Percentiles rank a stretch among this genome's conserved stretches.
These are phyloP conservation scores for Mariannaea elegans DNA, from an alignment of 2,329 filamentous ascomycete genomes.

Conservation along the genomic window DNA sequence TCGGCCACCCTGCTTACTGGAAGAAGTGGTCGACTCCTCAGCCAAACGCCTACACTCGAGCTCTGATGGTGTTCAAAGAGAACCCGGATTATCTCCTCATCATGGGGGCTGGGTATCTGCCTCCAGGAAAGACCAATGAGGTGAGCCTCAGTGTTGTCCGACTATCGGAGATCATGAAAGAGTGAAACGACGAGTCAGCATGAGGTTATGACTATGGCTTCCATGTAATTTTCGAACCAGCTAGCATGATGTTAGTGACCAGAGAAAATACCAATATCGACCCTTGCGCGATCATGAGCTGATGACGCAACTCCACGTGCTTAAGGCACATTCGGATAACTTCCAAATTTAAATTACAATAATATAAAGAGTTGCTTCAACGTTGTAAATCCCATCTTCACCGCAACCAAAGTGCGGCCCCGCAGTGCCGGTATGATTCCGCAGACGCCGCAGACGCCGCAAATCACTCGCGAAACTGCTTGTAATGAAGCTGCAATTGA, in stretches of 20 bases:
- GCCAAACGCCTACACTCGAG: constrained; percentile 49
- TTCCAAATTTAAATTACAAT: too few relatives aligned
- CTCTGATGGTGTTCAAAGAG: constrained; percentile 47
- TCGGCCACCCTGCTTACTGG: constrained; percentile 50
- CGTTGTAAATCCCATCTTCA: too few relatives aligned
- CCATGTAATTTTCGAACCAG: neutral
- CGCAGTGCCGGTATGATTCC: constrained; percentile 1
- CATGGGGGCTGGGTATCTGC: constrained; percentile 55
- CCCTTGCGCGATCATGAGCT: too few relatives aligned
- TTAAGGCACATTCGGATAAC: too few relatives aligned
- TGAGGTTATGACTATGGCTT: neutral
- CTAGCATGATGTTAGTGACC: too few relatives aligned
- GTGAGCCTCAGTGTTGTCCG: constrained; percentile 49
- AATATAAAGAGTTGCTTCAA: too few relatives aligned
- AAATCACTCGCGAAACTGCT: neutral
- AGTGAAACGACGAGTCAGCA: constrained; percentile 4
- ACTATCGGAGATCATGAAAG: constrained; percentile 40
- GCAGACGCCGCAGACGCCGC: constrained; percentile 12
- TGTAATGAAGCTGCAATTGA: neutral
- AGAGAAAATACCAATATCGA: too few relatives aligned
- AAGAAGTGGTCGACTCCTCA: constrained; percentile 47
- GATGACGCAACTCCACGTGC: too few relatives aligned
- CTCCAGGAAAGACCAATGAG: constrained; percentile 56
- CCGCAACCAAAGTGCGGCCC: neutral
- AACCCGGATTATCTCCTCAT: constrained; percentile 51